Percentiles rank a stretch among this genome's conserved stretches.
Evolutionary conservation across 352 stramenopile genomes (phyloP).

Genomic region (Phytophthora palmivora): DNA sequence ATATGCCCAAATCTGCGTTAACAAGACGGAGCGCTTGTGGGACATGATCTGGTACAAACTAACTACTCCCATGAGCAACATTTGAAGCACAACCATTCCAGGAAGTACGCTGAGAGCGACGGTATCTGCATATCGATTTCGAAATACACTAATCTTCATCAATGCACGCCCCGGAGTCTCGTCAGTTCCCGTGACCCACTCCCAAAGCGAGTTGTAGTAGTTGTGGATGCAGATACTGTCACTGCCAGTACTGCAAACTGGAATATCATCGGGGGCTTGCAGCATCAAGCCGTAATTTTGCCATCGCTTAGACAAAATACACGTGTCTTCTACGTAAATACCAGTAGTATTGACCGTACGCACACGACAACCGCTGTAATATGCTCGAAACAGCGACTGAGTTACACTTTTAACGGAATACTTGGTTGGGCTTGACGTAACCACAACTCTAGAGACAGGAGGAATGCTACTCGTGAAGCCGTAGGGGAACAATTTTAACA

Average conservation of each 20-base stretch:
- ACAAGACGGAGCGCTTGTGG: slow-evolving; percentile 34
- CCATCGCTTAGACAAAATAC: slow-evolving; percentile 24
- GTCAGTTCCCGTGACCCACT: slow-evolving; percentile 28
- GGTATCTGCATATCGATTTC: slow-evolving; percentile 31
- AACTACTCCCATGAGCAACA: slow-evolving; percentile 38
- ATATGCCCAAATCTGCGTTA: slow-evolving; percentile 46
- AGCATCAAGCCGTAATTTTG: slow-evolving; percentile 39
- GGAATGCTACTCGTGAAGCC: slow-evolving; percentile 30
- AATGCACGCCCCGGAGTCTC: slow-evolving; percentile 19
- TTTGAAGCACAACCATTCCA: slow-evolving; percentile 36
- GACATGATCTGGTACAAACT: slow-evolving; percentile 41
- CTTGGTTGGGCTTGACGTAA: slow-evolving; percentile 27
- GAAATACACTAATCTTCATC: slow-evolving; percentile 39
- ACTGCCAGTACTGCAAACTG: no score
- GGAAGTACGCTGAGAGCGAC: slow-evolving; percentile 32
- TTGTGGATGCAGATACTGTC: slow-evolving; percentile 49
- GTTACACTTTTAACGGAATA: slow-evolving; percentile 23
- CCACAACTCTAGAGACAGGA: slow-evolving; percentile 16
- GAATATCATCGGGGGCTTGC: slow-evolving; percentile 35
- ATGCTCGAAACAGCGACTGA: slow-evolving; percentile 33
- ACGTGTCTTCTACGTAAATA: slow-evolving; percentile 31
- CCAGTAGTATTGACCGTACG: slow-evolving; percentile 30
- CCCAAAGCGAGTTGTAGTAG: slow-evolving; percentile 42
- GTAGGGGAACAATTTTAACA: slow-evolving; percentile 37
- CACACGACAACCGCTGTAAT: slow-evolving; percentile 34